A percentile compares a stretch with the other conserved stretches of the same genome.
Conservation (phyloP, 139 green algal genomes). For the Tetraselmis striata region DNA sequence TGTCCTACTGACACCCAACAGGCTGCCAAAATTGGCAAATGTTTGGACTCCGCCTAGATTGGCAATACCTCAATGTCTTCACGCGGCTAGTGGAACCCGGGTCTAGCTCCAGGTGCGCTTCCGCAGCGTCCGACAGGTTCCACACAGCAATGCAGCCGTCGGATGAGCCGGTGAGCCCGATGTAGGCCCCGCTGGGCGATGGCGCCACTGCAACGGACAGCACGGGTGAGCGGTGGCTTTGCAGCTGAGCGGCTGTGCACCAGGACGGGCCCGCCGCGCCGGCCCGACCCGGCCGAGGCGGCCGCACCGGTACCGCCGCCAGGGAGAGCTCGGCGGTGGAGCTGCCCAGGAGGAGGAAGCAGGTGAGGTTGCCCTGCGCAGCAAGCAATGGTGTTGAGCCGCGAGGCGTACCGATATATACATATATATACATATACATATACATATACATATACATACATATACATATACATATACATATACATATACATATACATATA, state of each 20-base stretch:
- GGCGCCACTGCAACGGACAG: constrained; percentile 5
- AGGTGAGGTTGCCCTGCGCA: neutral
- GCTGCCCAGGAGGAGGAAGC: neutral
- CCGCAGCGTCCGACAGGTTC: constrained; percentile 13
- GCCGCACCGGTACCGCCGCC: neutral
- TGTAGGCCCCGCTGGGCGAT: neutral
- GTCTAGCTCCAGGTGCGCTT: too few relatives aligned
- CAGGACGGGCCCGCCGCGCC: neutral
- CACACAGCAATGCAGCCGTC: constrained; percentile 24
- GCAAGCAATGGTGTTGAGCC: neutral
- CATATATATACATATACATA: too few relatives aligned
- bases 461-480: too few relatives aligned
- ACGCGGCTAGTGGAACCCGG: too few relatives aligned
- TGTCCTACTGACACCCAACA: too few relatives aligned
- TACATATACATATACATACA: too few relatives aligned
- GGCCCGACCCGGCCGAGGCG: too few relatives aligned
- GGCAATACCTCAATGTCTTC: too few relatives aligned
- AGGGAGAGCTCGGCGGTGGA: neutral
- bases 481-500: too few relatives aligned
- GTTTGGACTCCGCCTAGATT: too few relatives aligned
- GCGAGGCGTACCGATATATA: too few relatives aligned
- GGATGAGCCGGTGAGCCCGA: constrained; percentile 17
- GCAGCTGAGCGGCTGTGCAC: neutral
- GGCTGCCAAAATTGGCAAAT: too few relatives aligned
- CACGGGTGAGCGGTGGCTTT: constrained; percentile 14